Evolutionary conservation across 2,329 filamentous ascomycete genomes (phyloP).

Genomic region (Gliomastix tumulicola): DNA sequence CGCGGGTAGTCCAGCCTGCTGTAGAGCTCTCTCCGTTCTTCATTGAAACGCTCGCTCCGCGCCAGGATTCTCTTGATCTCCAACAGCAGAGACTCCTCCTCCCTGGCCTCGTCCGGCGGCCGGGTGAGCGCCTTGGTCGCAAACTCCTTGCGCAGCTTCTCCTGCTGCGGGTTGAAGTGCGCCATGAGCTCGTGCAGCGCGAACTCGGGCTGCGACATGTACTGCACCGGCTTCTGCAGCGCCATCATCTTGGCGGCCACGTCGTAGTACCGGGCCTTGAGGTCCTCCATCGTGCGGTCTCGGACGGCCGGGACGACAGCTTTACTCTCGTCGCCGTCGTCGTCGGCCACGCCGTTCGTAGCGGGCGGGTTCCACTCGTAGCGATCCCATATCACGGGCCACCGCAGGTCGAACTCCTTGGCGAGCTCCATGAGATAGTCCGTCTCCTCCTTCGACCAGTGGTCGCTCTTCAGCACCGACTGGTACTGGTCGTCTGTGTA

Average conservation of each 20-base stretch:
- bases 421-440: conserved; percentile 78
- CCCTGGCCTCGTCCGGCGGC: conserved; percentile 79
- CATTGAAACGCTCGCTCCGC: conserved; percentile 77
- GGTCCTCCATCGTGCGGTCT: conserved; percentile 71
- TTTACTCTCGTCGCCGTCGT: conserved; percentile 38
- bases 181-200: conserved; percentile 76
- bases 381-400: conserved; percentile 86
- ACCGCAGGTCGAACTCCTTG: conserved; percentile 77
- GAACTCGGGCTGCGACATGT: conserved; percentile 84
- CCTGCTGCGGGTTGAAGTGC: conserved; percentile 76
- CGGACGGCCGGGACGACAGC: conserved; percentile 47
- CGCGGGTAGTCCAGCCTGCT: conserved; percentile 77
- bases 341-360: conserved; percentile 35
- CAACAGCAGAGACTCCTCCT: conserved; percentile 82
- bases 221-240: conserved; percentile 69
- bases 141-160: conserved; percentile 76
- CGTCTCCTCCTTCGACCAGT: conserved; percentile 91
- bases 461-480: conserved; percentile 60
- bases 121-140: conserved; percentile 73
- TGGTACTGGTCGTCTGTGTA: conserved; percentile 88
- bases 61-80: conserved; percentile 90
- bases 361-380: conserved; percentile 64
- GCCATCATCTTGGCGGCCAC: conserved; percentile 79
- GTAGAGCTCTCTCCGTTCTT: conserved; percentile 83
- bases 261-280: conserved; percentile 87